These are phyloP conservation scores for Climacium dendroides DNA, from an alignment of 225 moss, liverwort and hornwort species.

Conservation along the genomic window DNA sequence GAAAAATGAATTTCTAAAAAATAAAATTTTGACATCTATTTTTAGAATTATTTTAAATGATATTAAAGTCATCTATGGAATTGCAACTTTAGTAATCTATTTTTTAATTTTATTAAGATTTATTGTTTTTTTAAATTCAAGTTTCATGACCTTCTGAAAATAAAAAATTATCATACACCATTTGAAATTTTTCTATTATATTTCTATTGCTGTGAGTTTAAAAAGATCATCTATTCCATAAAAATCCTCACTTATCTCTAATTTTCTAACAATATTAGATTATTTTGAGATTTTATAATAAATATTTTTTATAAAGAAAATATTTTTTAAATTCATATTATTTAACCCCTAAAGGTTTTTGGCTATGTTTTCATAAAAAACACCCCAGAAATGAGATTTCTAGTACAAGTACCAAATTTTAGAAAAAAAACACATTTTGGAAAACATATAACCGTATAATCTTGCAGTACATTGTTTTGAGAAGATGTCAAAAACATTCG, in stretches of 20 bases:
- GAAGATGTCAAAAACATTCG: too few relatives aligned
- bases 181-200: neutral
- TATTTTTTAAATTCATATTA: accelerated
- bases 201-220: neutral
- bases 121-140: neutral
- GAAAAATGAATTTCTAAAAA: neutral
- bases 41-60: neutral
- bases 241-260: neutral
- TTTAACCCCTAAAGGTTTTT: neutral
- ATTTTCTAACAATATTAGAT: neutral
- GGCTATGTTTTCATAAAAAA: too few relatives aligned
- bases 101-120: accelerated
- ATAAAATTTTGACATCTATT: neutral
- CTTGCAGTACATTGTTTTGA: too few relatives aligned
- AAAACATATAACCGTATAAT: too few relatives aligned
- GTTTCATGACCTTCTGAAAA: accelerated
- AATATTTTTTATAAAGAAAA: accelerated
- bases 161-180: accelerated
- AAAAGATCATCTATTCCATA: neutral
- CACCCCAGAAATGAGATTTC: too few relatives aligned
- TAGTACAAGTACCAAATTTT: too few relatives aligned
- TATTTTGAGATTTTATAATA: neutral
- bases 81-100: too few relatives aligned
- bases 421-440: too few relatives aligned
- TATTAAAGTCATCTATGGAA: neutral